Base-by-base conservation (phyloP, 148 eudicot genomes). In the Vaccinium vitisidaea region DNA sequence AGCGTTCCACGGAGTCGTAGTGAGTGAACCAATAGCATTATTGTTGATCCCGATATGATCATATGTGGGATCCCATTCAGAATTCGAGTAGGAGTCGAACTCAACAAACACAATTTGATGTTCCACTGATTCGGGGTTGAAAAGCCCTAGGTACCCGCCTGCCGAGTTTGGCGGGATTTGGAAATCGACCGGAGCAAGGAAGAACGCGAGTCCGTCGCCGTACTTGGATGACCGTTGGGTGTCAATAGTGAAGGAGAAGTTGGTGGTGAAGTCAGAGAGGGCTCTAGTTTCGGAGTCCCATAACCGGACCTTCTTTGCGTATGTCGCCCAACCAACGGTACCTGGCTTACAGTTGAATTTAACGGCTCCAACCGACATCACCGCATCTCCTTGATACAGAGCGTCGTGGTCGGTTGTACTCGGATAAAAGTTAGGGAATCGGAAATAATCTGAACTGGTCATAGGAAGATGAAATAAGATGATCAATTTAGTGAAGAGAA, bases 1-100 rank as follows among this genome's bases (percentile, higher is more conserved):
- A 80, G 89, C 92, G 76, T 88, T 87, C 94, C 94, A 92, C 15
- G 86, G 89, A 2, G 88, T 53, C 13, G 80, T 49, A 0, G n/a
- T 79, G 16, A 55, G 63, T 1, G 94, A 93, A 39, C 65, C 1
- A n/a, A 93, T 88, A 4, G 93, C 87, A 75, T 90, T 86, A 3
- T 59, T 84, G 83, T 92, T 91, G 87, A 92, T 93, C 7, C 96
- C 96, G 2, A 93, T 90, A 82, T 93, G 96, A 75, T 87, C 86
- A 55, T 55, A 0, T 3, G 5, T 18, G 16, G 59, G 59, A 55
- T 55, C 59, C 59, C 59, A 55, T 18, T 15, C 6, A 15, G 1
- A 5, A 54, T 55, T 15, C 59, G 6, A 19, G 59, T 55, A 55
- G 59, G 59, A 55, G 59, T 55, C 59, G 6, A 55, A 55, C 59